Conservation (phyloP, 1,284 basidiomycete species). For the Apiotrichum gamsii region DNA sequence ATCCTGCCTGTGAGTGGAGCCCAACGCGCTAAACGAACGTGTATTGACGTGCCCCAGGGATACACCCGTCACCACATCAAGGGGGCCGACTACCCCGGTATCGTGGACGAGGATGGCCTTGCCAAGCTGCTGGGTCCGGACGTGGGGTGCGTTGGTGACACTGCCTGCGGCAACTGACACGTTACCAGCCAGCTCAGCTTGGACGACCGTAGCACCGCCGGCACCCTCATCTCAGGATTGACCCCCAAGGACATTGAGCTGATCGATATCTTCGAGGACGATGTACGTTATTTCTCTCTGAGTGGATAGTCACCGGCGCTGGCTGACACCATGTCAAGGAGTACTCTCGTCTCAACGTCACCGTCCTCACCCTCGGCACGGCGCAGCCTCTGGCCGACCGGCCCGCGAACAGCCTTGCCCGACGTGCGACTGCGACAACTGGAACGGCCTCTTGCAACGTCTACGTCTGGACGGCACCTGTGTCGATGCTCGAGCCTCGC, state of each 20-base stretch:
- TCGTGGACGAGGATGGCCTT: conserved; percentile 49
- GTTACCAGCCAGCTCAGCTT: conserved; percentile 14
- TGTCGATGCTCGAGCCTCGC: conserved; percentile 55
- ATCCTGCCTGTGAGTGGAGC: conserved; percentile 51
- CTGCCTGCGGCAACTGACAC: conserved; percentile 44
- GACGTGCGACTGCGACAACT: conserved; percentile 1
- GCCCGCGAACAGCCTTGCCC: background rate
- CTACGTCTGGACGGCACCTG: conserved; percentile 61
- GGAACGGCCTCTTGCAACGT: conserved; percentile 51
- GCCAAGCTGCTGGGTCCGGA: conserved; percentile 12
- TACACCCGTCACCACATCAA: conserved; percentile 68
- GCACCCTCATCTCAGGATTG: conserved; percentile 64
- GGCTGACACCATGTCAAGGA: conserved; percentile 53
- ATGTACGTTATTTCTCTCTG: conserved; percentile 1
- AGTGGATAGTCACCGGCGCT: too few species aligned
- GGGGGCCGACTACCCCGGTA: conserved; percentile 66
- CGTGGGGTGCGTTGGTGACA: conserved; percentile 1
- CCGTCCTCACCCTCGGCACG: conserved; percentile 50
- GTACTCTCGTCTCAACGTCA: conserved; percentile 57
- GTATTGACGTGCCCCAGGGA: too few species aligned
- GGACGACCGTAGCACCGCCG: conserved; percentile 58
- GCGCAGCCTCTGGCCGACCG: conserved; percentile 41
- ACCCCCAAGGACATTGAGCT: conserved; percentile 55
- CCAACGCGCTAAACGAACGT: too few species aligned
- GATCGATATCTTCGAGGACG: conserved; percentile 70